Evolutionary conservation across 2,329 filamentous ascomycete species (phyloP), one percentile per base, ranked within the genome.

Genomic region (Hymenoscyphus fructigenus): DNA sequence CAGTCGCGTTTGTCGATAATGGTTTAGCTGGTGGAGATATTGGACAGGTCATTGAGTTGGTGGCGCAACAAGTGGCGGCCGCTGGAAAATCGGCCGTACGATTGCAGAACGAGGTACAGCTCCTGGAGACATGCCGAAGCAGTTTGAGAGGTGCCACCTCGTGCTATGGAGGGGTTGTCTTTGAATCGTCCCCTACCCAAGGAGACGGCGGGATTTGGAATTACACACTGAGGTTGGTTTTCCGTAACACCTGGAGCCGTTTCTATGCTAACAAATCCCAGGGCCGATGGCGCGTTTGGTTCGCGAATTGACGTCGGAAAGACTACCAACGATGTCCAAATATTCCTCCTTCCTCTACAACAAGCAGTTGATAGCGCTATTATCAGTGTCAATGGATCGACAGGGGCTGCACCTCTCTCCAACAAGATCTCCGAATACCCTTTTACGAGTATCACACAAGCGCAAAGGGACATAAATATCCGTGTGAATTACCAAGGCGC

Each of bases 341-440:
- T 94, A 23, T 96, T 93, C 72, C 78, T 91, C 47, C 79, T 96
- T 20, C 93, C 93, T 1, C 80, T 97, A 26, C 93, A 96, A 76
- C 86, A 87, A 67, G 88, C 91, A 12, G 85, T 97, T 55, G 92
- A 97, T 75, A 78, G 82, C 65, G 85, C 89, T 28, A 97, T 97
- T 68, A 85, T 85, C 3, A 77, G 76, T 9, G 69, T 86, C 32
- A 83, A 85, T 67, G 17, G 29, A 15, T 56, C 79, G 10, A 78
- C 80, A 55, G 26, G 47, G 17, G 41, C 79, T 12, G 78, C 80
- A 55, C 66, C 74, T 32, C 76, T 85, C 15, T 81, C 83, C 6
- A 69, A 71, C 41, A 75, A 76, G 5, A 79, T 82, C n/a, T 78
- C 88, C 50, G 87, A 96, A 77, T 93, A 91, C 69, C 85, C 91